Evolutionary conservation across 2,329 filamentous ascomycete species (phyloP), one percentile per base, ranked within the genome.

Genomic region (Rasamsonia emersonii): DNA sequence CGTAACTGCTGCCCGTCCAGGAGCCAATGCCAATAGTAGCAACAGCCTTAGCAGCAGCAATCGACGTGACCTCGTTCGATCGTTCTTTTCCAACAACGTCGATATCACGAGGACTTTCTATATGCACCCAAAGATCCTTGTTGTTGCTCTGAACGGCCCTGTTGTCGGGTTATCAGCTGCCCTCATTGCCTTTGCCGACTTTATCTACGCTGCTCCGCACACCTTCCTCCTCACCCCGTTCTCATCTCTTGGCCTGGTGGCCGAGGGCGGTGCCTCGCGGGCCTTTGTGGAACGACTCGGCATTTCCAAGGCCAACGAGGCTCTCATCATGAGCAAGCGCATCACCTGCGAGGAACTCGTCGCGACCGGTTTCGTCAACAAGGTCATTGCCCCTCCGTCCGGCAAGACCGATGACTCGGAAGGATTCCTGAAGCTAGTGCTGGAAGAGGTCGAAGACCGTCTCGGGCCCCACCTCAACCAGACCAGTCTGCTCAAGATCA

Each of bases 201-300:
- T 96, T 66, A 75, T 96, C 56, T 96, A 96, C 68, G 79, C 75
- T 53, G 71, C 81, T 0, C 86, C 88, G 0, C 72, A 82, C 45
- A 67, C 86, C 18, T 98, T 86, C 62, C 68, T 96, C 16, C 76
- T 96, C 16, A 94, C 88, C 1, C 91, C 91, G 3, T 96, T 96
- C 62, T 81, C 79, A 4, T 89, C 83, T 1, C 72, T 96, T 1
- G 49, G 91, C 1, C 74, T 98, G 1, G 88, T 96, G 1, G 74
- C 86, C 33, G 91, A 96, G 64, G 91, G 89, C 24, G 85, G 81
- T 28, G 78, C 86, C 0, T 85, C 78, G 10, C 67, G 77, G 34
- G 85, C 79, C 0, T 80, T 96, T 36, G 84, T 91, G 9, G 73
- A 81, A 47, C 68, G 89, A 0, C 68, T 96, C 15, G 91, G 91